phyloP scores from a whole-genome alignment of 768 basidiomycete species.

The Agaricus subrufescens region DNA sequence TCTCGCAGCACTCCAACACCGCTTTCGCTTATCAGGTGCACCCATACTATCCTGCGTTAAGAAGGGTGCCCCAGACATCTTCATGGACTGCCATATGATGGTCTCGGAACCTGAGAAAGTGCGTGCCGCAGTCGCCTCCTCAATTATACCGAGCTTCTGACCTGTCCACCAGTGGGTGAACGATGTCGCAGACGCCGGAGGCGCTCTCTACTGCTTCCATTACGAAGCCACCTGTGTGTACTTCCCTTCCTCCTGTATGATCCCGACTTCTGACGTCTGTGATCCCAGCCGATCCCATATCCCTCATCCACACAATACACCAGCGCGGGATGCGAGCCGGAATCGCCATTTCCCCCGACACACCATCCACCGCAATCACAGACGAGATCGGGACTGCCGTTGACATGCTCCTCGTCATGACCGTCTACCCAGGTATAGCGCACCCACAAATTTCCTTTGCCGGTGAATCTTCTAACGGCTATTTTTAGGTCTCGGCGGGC shows the following conservation, averaged over 20 bases:
- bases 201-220: conserved; percentile 94
- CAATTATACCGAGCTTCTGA: not conserved
- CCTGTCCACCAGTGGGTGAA: conserved; percentile 74
- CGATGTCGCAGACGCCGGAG: conserved; percentile 94
- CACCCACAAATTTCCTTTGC: not conserved
- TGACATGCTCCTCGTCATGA: conserved; percentile 98
- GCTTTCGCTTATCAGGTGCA: conserved; percentile 48
- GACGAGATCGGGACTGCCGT: conserved; percentile 77
- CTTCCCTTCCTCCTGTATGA: not conserved
- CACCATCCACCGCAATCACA: conserved; percentile 83
- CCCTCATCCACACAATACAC: conserved; percentile 79
- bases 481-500: conserved; percentile 77
- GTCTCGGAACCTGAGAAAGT: conserved; percentile 91
- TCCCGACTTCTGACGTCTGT: too few relatives aligned
- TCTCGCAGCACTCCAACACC: not conserved
- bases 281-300: conserved; percentile 56
- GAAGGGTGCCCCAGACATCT: conserved; percentile 88
- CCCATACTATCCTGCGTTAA: conserved; percentile 83
- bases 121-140: conserved; percentile 1
- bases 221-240: conserved; percentile 83
- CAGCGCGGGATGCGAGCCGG: conserved; percentile 88
- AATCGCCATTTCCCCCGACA: conserved; percentile 95
- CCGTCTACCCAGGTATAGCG: conserved; percentile 79
- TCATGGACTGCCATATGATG: conserved; percentile 99
- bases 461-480: not conserved